phyloP scores from a whole-genome alignment of 768 basidiomycete species.

The Boletus pseudopeckii region DNA sequence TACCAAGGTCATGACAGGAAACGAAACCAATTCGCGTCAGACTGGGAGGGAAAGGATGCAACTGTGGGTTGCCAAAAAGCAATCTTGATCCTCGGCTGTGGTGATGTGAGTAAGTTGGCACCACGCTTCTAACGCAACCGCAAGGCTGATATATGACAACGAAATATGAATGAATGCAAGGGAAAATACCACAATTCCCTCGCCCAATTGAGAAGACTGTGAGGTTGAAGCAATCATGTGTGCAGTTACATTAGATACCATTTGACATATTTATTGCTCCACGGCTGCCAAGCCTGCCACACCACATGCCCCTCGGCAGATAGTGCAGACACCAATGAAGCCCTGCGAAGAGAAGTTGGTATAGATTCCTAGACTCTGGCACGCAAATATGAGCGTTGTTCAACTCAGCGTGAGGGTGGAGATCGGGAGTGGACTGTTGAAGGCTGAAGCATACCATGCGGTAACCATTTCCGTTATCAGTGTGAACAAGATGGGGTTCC shows the following conservation, averaged over 20 bases:
- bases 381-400: neutral
- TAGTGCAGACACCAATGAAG: neutral
- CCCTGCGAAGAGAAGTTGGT: neutral
- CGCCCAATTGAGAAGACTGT: neutral
- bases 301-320: neutral
- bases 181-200: neutral
- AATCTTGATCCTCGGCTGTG: neutral
- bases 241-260: neutral
- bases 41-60: neutral
- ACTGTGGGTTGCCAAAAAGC: neutral
- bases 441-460: conserved; percentile 10
- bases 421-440: neutral
- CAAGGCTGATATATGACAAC: neutral
- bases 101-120: neutral
- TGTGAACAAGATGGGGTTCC: conserved; percentile 1
- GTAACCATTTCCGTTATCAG: conserved; percentile 29
- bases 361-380: neutral
- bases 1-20: neutral
- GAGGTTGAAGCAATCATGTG: neutral
- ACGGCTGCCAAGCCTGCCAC: conserved; percentile 1
- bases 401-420: neutral
- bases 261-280: neutral
- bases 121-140: neutral
- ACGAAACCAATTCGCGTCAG: neutral
- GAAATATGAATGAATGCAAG: neutral